phyloP scores from a whole-genome alignment of 768 basidiomycete genomes.

The Tricholoma saponaceum region DNA sequence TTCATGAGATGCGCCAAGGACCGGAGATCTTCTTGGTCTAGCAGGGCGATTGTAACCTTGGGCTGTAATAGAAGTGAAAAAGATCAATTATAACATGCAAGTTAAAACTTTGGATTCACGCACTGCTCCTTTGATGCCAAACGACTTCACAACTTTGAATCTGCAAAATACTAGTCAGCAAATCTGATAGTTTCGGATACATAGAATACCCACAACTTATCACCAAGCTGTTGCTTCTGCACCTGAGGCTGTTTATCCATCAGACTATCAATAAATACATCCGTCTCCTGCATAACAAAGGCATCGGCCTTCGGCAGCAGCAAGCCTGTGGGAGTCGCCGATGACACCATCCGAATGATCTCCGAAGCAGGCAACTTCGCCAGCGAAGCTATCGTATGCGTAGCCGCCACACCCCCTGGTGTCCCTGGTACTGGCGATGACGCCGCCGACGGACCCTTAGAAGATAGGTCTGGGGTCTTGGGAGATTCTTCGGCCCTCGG shows the following conservation, averaged over 20 bases:
- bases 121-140: constrained; percentile 79
- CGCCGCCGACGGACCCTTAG: constrained; percentile 66
- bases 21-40: constrained; percentile 84
- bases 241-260: constrained; percentile 47
- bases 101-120: constrained; percentile 21
- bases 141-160: constrained; percentile 64
- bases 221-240: constrained; percentile 80
- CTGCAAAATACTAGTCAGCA: constrained; percentile 17
- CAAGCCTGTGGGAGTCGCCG: constrained; percentile 44
- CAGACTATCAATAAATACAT: constrained; percentile 66
- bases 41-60: constrained; percentile 77
- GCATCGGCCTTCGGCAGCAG: constrained; percentile 71
- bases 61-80: constrained; percentile 39
- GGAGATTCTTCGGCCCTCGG: constrained; percentile 48
- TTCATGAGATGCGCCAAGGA: constrained; percentile 84
- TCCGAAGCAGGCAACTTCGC: constrained; percentile 72
- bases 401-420: constrained; percentile 35
- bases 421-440: constrained; percentile 68
- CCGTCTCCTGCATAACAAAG: constrained; percentile 61
- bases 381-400: constrained; percentile 66
- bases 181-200: not conserved
- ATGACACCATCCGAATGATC: constrained; percentile 63
- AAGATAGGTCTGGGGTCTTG: constrained; percentile 73
- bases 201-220: constrained; percentile 53
- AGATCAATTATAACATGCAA: not conserved